A percentile compares a stretch with the other conserved stretches of the same genome.
Evolutionary conservation across 805 yeast species (phyloP).

Genomic region (Saccharomycopsis selenospora): DNA sequence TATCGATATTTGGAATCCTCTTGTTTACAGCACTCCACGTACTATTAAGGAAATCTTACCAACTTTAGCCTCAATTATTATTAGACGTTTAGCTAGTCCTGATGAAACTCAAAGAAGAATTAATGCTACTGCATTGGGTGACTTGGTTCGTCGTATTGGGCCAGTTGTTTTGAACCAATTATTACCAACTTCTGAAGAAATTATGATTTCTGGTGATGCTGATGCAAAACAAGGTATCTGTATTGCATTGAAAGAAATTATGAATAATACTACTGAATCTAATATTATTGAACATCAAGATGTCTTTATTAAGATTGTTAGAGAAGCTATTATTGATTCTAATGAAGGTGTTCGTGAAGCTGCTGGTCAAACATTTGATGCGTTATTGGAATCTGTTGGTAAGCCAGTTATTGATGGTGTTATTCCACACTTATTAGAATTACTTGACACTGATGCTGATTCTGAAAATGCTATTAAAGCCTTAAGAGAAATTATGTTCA

Average conservation of each 20-base stretch:
- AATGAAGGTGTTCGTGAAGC: conserved; percentile 74
- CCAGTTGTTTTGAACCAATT: conserved; percentile 76
- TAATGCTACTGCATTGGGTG: conserved; percentile 92
- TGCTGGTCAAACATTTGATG: conserved; percentile 88
- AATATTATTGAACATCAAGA: conserved; percentile 59
- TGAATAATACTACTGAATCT: conserved; percentile 61
- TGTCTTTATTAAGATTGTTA: conserved; percentile 63
- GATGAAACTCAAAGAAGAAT: conserved; percentile 74
- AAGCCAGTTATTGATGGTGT: conserved; percentile 81
- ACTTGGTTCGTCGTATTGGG: conserved; percentile 89
- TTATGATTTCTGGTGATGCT: conserved; percentile 53
- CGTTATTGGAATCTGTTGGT: conserved; percentile 75
- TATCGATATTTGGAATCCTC: conserved; percentile 92
- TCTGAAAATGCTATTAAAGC: conserved; percentile 80
- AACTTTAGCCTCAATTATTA: conserved; percentile 69
- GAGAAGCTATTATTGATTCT: conserved; percentile 71
- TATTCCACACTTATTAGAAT: conserved; percentile 70
- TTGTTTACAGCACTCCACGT: conserved; percentile 92
- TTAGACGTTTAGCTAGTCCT: conserved; percentile 74
- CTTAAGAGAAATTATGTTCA: conserved; percentile 83
- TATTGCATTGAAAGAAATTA: conserved; percentile 81
- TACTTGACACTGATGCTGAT: conserved; percentile 51
- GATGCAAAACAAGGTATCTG: conserved; percentile 95
- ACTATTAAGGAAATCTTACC: conserved; percentile 90
- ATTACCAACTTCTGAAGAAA: conserved; percentile 72